A percentile compares a stretch with the other conserved stretches of the same genome.
Evolutionary conservation across 805 yeast genomes (phyloP).

Genomic region (Dipodascus geniculatus): DNA sequence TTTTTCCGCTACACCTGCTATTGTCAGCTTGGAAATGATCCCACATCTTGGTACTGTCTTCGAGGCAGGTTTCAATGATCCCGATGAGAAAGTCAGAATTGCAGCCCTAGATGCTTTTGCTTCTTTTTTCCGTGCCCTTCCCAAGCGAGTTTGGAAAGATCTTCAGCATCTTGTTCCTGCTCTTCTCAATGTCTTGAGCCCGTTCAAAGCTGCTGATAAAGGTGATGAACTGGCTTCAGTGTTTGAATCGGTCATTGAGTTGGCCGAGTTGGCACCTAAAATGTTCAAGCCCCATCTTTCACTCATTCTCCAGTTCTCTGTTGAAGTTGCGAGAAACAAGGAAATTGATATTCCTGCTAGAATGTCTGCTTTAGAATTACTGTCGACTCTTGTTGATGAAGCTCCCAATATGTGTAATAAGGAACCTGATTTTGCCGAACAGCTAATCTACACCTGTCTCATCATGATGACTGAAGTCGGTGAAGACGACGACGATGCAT

Average conservation of each 20-base stretch:
- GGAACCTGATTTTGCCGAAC: slow-evolving; percentile 57
- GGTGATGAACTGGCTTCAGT: slow-evolving; percentile 76
- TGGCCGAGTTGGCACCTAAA: slow-evolving; percentile 89
- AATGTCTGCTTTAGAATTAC: slow-evolving; percentile 74
- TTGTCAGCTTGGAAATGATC: slow-evolving; percentile 50
- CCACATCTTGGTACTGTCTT: slow-evolving; percentile 56
- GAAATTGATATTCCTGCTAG: slow-evolving; percentile 73
- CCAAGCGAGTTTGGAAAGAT: slow-evolving; percentile 65
- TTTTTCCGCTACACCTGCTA: slow-evolving; percentile 70
- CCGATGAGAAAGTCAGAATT: slow-evolving; percentile 71
- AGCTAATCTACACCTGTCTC: slow-evolving; percentile 62
- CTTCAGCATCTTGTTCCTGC: slow-evolving; percentile 74
- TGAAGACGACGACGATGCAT: slow-evolving; percentile 69
- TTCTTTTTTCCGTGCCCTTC: slow-evolving; percentile 72
- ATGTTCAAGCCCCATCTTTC: slow-evolving; percentile 86
- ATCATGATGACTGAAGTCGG: slow-evolving; percentile 90
- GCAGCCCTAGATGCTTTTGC: slow-evolving; percentile 90
- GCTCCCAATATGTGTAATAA: slow-evolving; percentile 92
- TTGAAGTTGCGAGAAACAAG: slow-evolving; percentile 69
- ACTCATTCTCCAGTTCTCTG: slow-evolving; percentile 74
- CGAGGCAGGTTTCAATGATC: slow-evolving; percentile 70
- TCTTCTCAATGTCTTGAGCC: slow-evolving; percentile 76
- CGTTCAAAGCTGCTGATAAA: slow-evolving; percentile 66
- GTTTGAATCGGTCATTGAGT: slow-evolving; percentile 78
- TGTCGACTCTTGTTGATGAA: slow-evolving; percentile 84